phyloP scores from a whole-genome alignment of 2,329 filamentous ascomycete genomes.

The Trichoderma breve region DNA sequence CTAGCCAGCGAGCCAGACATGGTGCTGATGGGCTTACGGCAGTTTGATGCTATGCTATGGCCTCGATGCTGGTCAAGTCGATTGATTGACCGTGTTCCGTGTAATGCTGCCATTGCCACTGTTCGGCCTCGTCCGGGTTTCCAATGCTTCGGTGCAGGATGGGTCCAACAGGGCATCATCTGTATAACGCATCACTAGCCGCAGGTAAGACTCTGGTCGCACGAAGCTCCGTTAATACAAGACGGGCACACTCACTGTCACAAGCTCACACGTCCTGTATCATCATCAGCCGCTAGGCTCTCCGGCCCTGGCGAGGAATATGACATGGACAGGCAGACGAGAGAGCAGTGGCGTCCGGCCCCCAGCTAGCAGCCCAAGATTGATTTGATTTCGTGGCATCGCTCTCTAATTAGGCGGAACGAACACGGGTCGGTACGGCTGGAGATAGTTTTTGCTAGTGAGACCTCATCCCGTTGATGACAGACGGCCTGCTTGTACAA shows the following conservation, averaged over 20 bases:
- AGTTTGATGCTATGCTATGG: not conserved
- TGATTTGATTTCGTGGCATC: not conserved
- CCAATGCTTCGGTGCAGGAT: slow-evolving; percentile 2
- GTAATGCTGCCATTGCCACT: not conserved
- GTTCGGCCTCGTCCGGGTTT: not conserved
- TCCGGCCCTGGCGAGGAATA: not conserved
- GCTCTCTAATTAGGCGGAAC: not conserved
- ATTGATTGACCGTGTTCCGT: not conserved
- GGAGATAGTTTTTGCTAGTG: not conserved
- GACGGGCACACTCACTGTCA: not conserved
- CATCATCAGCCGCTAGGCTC: slow-evolving; percentile 1
- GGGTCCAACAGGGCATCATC: not conserved
- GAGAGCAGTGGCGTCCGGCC: not conserved
- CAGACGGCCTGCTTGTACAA: not conserved
- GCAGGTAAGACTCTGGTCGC: not conserved
- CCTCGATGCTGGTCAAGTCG: not conserved
- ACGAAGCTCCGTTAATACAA: not conserved
- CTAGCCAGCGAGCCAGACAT: slow-evolving; percentile 7
- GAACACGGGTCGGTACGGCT: not conserved
- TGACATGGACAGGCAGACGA: not conserved
- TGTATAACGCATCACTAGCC: not conserved
- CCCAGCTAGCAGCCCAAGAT: not conserved
- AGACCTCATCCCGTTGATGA: not conserved
- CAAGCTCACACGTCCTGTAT: not conserved
- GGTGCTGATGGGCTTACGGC: slow-evolving; percentile 18